Percentiles rank a stretch among this genome's conserved stretches.
Evolutionary conservation across 169 alveolate species (phyloP).

Genomic region (Pseudocohnilembus persalinus): DNA sequence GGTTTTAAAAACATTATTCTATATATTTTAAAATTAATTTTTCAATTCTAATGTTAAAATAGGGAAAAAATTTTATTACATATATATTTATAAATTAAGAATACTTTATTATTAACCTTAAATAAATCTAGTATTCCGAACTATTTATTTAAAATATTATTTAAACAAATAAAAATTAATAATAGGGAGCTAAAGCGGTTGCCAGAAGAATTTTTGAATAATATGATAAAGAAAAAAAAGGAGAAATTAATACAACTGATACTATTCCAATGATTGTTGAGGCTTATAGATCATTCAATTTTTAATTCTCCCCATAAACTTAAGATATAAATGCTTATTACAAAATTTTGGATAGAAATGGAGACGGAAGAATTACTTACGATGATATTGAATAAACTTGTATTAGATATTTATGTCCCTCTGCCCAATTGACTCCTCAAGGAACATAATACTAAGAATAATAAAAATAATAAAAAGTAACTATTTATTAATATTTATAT

Average conservation of each 20-base stretch:
- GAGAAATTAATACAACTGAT: conserved; percentile 34
- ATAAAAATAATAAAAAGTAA: too few relatives aligned
- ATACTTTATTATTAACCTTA: too few relatives aligned
- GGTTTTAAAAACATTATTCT: too few relatives aligned
- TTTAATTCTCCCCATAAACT: conserved; percentile 33
- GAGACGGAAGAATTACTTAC: conserved; percentile 48
- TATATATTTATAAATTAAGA: too few relatives aligned
- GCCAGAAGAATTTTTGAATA: conserved; percentile 49
- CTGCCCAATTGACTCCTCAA: too few relatives aligned
- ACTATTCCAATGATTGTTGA: conserved; percentile 49
- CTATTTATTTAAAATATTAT: too few relatives aligned
- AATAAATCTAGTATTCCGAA: neutral
- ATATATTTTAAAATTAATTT: too few relatives aligned
- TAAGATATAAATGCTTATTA: conserved; percentile 44
- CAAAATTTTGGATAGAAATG: conserved; percentile 44
- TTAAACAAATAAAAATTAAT: too few relatives aligned
- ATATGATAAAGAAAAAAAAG: conserved; percentile 48
- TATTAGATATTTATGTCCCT: conserved; percentile 42
- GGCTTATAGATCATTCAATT: conserved; percentile 47
- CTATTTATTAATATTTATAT: too few relatives aligned
- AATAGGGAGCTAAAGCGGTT: conserved; percentile 41
- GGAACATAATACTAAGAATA: too few relatives aligned
- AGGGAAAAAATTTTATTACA: too few relatives aligned
- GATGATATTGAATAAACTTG: conserved; percentile 44
- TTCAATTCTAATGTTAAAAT: too few relatives aligned